These are phyloP conservation scores for Tubosaeta sp. DNA, from an alignment of 768 basidiomycete genomes.

Conservation along the genomic window DNA sequence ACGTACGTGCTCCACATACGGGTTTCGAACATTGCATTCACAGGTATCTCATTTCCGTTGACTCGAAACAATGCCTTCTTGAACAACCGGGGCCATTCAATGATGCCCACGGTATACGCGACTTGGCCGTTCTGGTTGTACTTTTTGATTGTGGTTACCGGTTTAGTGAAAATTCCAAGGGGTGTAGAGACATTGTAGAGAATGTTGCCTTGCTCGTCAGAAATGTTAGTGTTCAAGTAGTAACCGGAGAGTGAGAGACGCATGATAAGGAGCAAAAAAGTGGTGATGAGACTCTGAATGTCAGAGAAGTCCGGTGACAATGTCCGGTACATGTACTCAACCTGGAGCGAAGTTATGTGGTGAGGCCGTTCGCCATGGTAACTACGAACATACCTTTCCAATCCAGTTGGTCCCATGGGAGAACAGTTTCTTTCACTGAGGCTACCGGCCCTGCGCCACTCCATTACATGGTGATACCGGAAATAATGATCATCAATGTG, in stretches of 20 bases:
- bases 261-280: not conserved
- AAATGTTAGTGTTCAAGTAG: slow-evolving; percentile 18
- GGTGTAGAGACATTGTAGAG: slow-evolving; percentile 9
- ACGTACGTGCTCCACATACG: not conserved
- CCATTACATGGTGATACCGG: too few relatives aligned
- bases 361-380: too few relatives aligned
- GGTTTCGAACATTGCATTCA: not conserved
- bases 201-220: not conserved
- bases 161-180: not conserved
- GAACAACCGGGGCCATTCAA: slow-evolving; percentile 2
- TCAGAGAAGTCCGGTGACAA: too few relatives aligned
- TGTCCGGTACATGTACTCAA: too few relatives aligned
- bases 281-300: too few relatives aligned
- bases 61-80: not conserved
- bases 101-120: slow-evolving; percentile 4
- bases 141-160: slow-evolving; percentile 7
- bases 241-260: not conserved
- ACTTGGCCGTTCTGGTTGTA: not conserved
- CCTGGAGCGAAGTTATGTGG: too few relatives aligned
- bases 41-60: not conserved
- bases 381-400: too few relatives aligned
- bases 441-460: too few relatives aligned
- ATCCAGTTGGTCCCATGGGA: too few relatives aligned
- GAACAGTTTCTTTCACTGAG: too few relatives aligned
- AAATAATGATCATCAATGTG: too few relatives aligned